Base-by-base conservation (phyloP, 176 grass and related monocot genomes). In the Pharus latifolius region DNA sequence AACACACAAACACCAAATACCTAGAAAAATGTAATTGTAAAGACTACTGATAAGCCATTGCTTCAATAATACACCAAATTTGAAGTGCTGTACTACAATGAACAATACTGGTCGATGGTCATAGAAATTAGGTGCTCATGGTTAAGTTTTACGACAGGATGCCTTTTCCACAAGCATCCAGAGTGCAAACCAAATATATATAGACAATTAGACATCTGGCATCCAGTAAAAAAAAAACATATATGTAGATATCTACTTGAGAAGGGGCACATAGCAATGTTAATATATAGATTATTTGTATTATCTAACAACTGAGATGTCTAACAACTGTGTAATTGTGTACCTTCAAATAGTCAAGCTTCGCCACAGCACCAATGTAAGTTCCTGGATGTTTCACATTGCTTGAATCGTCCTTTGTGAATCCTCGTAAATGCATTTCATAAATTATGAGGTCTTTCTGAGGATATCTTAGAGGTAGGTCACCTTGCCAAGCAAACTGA, bases 351-450 rank as follows among this genome's bases (percentile, higher is more conserved):
- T 98, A 83, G 76, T 93, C 81, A 65, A 93, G 84, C 75, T 98
- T 98, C 15, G 86, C 62, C 45, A 77, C 60, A 78, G 84, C 90
- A 64, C 87, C 81, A 7, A 77, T 68, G 65, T 86, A 98, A 70
- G 95, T 98, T 56, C 95, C 95, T 34, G 87, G 95, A 35, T 77
- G 77, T 62, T 86, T 46, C n/a, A 67, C 73, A 10, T 86, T 85
- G 56, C 95, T 93, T 53, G 87, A 98, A 33, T 73, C 78, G 71
- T 98, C 81, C 42, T 78, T 98, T 33, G 90, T 93, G 79, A 90
- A 98, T 33, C 94, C 94, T 41, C 94, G 86, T 53, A 98, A 32
- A 72, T 98, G 94, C 87, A 98, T 98, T 74, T 98, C 94, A 76
- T 98, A 98, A 45, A 98, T 73, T 63, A 98, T 37, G 54, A 88